Evolutionary conservation across 1,284 basidiomycete species (phyloP), one percentile per base, ranked within the genome.

Genomic region (Naganishia cerealis): DNA sequence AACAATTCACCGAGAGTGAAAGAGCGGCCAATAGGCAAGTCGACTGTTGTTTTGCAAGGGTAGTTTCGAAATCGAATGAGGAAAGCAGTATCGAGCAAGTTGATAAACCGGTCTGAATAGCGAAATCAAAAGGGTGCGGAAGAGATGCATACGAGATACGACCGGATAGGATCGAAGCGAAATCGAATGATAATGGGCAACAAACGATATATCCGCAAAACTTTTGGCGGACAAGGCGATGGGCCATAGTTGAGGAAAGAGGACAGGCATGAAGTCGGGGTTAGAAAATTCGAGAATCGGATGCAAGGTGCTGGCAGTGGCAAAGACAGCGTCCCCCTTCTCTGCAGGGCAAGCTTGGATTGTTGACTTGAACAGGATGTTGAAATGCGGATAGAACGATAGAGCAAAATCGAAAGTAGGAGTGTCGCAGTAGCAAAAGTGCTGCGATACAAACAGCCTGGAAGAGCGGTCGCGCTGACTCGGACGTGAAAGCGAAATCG

Each of bases 401-500:
- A 36, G 26, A 59, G 57, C 57, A 59, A 59, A 59, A 59, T 59
- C 57, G 57, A 48, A 58, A 46, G 26, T 21, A 43, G 29, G 1
- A 29, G n/a, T n/a, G 46, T 15, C 6, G 42, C n/a, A 42, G 13
- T 8, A 33, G 55, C 24, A 18, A 33, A 43, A 58, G 26, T n/a
- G 40, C 16, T 46, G 12, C 57, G 26, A 29, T 46, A 26, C 15
- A 18, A 46, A 3, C 15, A 5, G 7, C 13, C 26, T 24, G 36
- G 36, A 63, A 52, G n/a, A 26, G 24, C 36, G 50, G 38, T 33
- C 29, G 29, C 29, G 29, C 29, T 33, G 29, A 26, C 18, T 16
- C 15, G 8, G 21, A n/a, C 21, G 46, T 13, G 9, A 24, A 43
- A 52, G 61, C 61, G 61, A 63, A 63, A 63, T 63, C 61, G 61